Percentiles rank a stretch among this genome's conserved stretches.
Conservation (phyloP, 2,329 filamentous ascomycete genomes). For the Colletotrichum truncatum region DNA sequence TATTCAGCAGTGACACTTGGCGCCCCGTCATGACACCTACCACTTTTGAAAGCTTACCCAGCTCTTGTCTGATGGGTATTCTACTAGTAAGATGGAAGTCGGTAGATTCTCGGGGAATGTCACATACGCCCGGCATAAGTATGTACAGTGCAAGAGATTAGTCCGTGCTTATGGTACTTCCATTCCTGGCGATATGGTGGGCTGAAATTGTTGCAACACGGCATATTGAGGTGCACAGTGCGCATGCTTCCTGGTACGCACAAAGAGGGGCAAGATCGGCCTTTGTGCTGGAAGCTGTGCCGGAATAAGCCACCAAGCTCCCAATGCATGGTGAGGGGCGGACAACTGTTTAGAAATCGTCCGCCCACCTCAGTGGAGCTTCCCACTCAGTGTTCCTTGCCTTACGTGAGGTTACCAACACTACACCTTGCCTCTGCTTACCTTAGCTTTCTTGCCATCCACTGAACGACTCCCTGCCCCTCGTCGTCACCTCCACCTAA, state of each 20-base stretch:
- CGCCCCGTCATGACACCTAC: no score
- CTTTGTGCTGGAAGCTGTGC: no score
- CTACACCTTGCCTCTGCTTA: neutral
- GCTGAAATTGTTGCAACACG: no score
- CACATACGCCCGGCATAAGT: neutral
- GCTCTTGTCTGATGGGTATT: neutral
- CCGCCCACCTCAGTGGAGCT: conserved; percentile 1
- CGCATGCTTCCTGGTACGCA: no score
- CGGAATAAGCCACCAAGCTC: neutral
- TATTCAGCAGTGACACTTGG: no score
- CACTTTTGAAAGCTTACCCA: no score
- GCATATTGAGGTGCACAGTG: no score
- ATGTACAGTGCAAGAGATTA: neutral
- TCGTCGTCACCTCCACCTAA: conserved; percentile 20
- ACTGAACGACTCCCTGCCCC: conserved; percentile 13
- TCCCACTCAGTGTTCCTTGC: neutral
- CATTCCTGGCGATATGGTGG: no score
- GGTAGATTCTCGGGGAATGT: conserved; percentile 28
- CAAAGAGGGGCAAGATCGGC: no score
- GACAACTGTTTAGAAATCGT: conserved; percentile 6
- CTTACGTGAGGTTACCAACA: conserved; percentile 6
- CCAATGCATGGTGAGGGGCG: neutral
- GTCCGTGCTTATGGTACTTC: no score
- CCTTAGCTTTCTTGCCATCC: neutral
- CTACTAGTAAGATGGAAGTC: conserved; percentile 7